Evolutionary conservation across 495 filamentous ascomycete genomes (phyloP).

Genomic region (Daldinia grandis): DNA sequence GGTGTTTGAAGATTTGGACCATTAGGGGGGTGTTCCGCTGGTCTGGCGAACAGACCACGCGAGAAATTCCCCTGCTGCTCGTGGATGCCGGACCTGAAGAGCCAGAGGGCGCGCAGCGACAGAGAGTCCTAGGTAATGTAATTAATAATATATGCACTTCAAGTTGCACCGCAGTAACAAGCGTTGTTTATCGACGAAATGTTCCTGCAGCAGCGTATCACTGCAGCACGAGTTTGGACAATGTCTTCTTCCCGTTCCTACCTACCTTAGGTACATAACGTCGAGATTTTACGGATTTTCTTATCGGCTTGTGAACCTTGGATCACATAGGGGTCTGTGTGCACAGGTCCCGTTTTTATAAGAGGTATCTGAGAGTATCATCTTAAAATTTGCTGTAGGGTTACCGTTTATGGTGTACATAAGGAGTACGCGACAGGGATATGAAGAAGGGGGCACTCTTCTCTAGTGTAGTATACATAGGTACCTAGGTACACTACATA

Average conservation of each 20-base stretch:
- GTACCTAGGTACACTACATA: no score
- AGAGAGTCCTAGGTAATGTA: no score
- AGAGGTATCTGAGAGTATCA: neutral
- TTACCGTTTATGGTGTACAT: neutral
- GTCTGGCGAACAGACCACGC: slow-evolving; percentile 25
- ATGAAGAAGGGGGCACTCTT: neutral
- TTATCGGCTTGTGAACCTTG: slow-evolving; percentile 15
- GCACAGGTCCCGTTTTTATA: neutral
- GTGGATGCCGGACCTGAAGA: neutral
- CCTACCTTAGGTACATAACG: no score
- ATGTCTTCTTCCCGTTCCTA: slow-evolving; percentile 5
- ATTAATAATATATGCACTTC: slow-evolving; percentile 4
- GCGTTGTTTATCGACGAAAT: slow-evolving; percentile 16
- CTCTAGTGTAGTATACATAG: no score
- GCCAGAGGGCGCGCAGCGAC: neutral
- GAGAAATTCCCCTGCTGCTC: slow-evolving; percentile 28
- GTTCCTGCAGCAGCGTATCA: slow-evolving; percentile 36
- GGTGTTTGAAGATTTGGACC: slow-evolving; percentile 1
- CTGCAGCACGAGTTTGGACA: slow-evolving; percentile 30
- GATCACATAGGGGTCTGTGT: slow-evolving; percentile 29
- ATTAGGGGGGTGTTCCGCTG: slow-evolving; percentile 18
- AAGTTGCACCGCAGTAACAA: slow-evolving; percentile 20
- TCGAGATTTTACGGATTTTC: slow-evolving; percentile 12
- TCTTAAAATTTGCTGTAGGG: neutral
- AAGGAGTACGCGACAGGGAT: neutral